These are phyloP conservation scores for Jasminum sambac DNA, from an alignment of 257 asterid species.

Conservation along the genomic window DNA sequence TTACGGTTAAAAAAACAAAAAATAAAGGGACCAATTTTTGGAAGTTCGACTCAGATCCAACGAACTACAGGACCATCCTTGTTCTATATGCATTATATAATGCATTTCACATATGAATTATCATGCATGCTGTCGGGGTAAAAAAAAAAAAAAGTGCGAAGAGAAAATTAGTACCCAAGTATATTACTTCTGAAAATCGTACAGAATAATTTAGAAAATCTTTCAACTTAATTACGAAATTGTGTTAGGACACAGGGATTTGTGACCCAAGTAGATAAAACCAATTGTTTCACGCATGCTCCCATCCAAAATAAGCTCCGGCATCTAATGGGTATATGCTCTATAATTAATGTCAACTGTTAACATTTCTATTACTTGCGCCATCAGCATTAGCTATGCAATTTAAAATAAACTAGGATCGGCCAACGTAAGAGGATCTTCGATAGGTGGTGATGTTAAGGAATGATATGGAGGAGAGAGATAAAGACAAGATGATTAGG, in stretches of 20 bases:
- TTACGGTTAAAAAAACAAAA: too few relatives aligned
- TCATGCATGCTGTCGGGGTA: neutral
- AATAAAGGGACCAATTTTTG: too few relatives aligned
- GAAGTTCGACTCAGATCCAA: too few relatives aligned
- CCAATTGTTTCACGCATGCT: neutral
- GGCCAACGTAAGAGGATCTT: too few relatives aligned
- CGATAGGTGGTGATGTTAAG: too few relatives aligned
- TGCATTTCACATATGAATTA: too few relatives aligned
- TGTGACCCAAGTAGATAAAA: neutral
- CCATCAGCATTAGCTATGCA: neutral
- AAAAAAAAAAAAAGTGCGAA: neutral
- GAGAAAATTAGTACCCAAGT: neutral
- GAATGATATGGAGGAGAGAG: too few relatives aligned
- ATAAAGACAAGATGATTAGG: too few relatives aligned
- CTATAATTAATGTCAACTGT: constrained; percentile 4
- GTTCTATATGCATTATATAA: too few relatives aligned
- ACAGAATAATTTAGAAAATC: neutral
- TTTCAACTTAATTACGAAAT: neutral
- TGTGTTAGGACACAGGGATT: neutral
- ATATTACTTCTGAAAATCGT: neutral
- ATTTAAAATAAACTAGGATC: neutral
- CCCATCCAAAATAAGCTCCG: neutral
- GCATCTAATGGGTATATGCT: constrained; percentile 7
- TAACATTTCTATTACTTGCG: neutral
- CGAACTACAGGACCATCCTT: too few relatives aligned